These are phyloP conservation scores for Meira nashicola DNA, from an alignment of 1,284 basidiomycete species.

Conservation along the genomic window DNA sequence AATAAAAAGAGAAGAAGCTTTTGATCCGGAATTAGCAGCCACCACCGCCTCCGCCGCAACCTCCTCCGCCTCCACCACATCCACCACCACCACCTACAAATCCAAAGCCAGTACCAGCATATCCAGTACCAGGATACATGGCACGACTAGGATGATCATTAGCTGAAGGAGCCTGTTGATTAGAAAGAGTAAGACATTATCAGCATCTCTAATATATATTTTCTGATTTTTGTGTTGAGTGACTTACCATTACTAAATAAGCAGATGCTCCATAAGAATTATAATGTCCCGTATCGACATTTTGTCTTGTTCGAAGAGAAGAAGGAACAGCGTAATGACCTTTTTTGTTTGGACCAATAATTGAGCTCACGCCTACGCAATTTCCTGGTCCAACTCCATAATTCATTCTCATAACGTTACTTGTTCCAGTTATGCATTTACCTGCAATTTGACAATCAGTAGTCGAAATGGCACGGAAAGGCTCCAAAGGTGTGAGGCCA, in stretches of 20 bases:
- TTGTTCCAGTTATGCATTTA: background rate
- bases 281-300: background rate
- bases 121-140: too few relatives aligned
- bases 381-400: background rate
- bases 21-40: background rate
- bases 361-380: background rate
- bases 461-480: background rate
- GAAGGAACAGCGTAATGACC: background rate
- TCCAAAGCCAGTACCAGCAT: too few relatives aligned
- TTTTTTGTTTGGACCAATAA: background rate
- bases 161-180: background rate
- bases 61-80: background rate
- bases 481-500: background rate
- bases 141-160: too few relatives aligned
- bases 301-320: background rate
- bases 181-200: constrained; percentile 21
- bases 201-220: constrained; percentile 14
- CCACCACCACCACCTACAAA: constrained; percentile 3
- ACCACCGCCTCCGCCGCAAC: background rate
- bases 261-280: background rate
- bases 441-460: background rate
- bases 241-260: background rate
- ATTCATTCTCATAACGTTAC: background rate
- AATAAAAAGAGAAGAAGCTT: too few relatives aligned
- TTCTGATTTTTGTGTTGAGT: too few relatives aligned